These are phyloP conservation scores for Astragalus membranaceus DNA, from an alignment of 306 rosid genomes.

Conservation along the genomic window DNA sequence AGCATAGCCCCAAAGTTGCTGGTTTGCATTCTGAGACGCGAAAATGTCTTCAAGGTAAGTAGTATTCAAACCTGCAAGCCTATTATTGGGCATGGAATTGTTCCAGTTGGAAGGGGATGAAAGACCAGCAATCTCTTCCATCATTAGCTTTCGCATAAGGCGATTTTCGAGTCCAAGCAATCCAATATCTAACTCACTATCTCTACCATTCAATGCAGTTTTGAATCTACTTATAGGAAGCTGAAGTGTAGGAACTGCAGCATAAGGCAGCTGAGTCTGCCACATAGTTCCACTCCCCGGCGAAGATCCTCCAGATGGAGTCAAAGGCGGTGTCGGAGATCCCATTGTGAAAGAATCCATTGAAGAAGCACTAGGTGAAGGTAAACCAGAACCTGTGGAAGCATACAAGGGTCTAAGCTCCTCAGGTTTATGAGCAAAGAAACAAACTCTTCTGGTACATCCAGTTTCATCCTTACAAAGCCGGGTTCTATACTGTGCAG, in stretches of 20 bases:
- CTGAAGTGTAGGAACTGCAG: conserved; percentile 53
- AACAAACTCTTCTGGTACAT: conserved; percentile 72
- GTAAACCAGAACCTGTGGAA: conserved; percentile 81
- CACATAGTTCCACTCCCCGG: conserved; percentile 48
- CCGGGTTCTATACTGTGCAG: conserved; percentile 83
- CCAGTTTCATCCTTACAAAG: conserved; percentile 81
- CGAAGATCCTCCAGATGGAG: conserved; percentile 57
- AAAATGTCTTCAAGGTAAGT: conserved; percentile 58
- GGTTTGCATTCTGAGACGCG: conserved; percentile 42
- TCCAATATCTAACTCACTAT: conserved; percentile 42
- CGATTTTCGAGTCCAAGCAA: conserved; percentile 40
- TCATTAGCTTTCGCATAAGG: conserved; percentile 44
- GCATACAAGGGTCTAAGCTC: conserved; percentile 88
- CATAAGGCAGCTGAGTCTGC: conserved; percentile 36
- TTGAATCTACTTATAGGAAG: conserved; percentile 58
- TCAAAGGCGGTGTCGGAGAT: conserved; percentile 53
- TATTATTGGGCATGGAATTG: conserved; percentile 36
- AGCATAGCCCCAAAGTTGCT: conserved; percentile 42
- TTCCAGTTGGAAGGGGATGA: conserved; percentile 57
- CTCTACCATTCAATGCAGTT: conserved; percentile 47
- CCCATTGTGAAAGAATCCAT: conserved; percentile 44
- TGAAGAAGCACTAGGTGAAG: conserved; percentile 47
- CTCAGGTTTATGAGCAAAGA: conserved; percentile 78
- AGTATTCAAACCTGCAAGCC: conserved; percentile 46
- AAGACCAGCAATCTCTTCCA: conserved; percentile 48